Evolutionary conservation across 2,329 filamentous ascomycete species (phyloP), one percentile per base, ranked within the genome.

Genomic region (Acrocalymma vagum): DNA sequence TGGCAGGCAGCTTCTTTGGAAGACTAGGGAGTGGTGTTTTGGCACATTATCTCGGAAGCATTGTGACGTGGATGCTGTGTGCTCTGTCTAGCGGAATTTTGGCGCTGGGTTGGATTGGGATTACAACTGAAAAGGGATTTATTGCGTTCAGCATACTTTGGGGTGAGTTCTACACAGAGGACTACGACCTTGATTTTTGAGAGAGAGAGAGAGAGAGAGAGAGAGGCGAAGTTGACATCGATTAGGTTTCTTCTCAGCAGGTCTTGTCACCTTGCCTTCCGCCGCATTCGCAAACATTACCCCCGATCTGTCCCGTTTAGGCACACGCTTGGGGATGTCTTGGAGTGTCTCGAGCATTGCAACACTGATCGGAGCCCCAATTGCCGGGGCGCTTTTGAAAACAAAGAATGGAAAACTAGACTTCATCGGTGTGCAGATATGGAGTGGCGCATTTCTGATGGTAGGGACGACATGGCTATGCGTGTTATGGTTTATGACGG

Each of bases 271-370:
- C 0, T 52, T 71, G 0, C 67, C 67, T 0, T 65, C 65, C 1
- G 59, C 67, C 6, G 64, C 63, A 1, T 71, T 71, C 22, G 65
- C 67, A 21, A 64, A 50, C 18, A 67, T 71, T 29, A 68, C 60
- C 10, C 66, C 67, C 0, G 65, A 71, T 48, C 53, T 68, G 4
- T 63, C 60, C 10, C 51, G 61, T 4, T 44, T 71, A 1, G 67
- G 67, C 1, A 71, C 67, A 2, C 52, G 67, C 1, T 36, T 70
- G 1, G 67, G 67, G 3, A 71, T 71, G 67, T 63, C 59, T 11
- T 70, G 65, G 67, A 60, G 59, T 16, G 59, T 67, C 1, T 66
- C 63, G 3, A 65, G 60, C 20, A 55, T 71, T 18, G 67, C 67
- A 5, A 50, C 63, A 6, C 47, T 69, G 3, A 69, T 67, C 21